phyloP scores from a whole-genome alignment of 306 rosid species.

The Leucaena leucocephala region DNA sequence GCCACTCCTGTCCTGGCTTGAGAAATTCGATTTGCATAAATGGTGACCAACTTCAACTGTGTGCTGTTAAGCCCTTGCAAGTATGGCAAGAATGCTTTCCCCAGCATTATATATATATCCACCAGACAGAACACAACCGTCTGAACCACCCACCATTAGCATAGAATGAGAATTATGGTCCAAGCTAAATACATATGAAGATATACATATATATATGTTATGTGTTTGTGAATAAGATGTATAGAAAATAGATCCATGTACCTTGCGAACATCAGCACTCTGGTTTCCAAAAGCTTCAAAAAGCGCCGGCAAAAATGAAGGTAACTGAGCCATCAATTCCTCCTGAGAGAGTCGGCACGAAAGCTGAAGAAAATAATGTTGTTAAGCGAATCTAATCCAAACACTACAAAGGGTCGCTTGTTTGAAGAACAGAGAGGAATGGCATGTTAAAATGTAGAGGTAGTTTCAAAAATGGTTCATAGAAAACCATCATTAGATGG shows the following conservation, averaged over 20 bases:
- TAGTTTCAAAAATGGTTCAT: not conserved
- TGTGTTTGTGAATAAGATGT: not conserved
- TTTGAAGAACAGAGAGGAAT: not conserved
- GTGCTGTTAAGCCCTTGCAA: conserved; percentile 95
- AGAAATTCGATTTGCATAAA: conserved; percentile 95
- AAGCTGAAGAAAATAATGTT: conserved; percentile 58
- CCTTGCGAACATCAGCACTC: conserved; percentile 99
- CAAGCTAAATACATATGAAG: not conserved
- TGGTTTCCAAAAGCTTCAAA: conserved; percentile 96
- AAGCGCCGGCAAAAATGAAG: conserved; percentile 91
- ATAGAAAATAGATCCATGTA: conserved; percentile 36
- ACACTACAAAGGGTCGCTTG: not conserved
- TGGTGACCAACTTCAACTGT: conserved; percentile 90
- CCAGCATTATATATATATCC: conserved; percentile 97
- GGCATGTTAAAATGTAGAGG: not conserved
- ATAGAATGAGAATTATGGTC: conserved; percentile 34
- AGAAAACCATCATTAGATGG: too few relatives aligned
- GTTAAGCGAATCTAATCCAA: conserved; percentile 7
- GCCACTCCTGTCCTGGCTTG: conserved; percentile 88
- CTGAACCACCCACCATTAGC: conserved; percentile 58
- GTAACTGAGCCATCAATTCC: conserved; percentile 86
- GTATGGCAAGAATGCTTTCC: conserved; percentile 92
- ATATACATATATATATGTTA: not conserved
- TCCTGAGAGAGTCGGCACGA: conserved; percentile 90
- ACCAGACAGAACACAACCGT: conserved; percentile 98